These are phyloP conservation scores for Fonsecaea nubica DNA, from an alignment of 2,329 filamentous ascomycete species.

Conservation along the genomic window DNA sequence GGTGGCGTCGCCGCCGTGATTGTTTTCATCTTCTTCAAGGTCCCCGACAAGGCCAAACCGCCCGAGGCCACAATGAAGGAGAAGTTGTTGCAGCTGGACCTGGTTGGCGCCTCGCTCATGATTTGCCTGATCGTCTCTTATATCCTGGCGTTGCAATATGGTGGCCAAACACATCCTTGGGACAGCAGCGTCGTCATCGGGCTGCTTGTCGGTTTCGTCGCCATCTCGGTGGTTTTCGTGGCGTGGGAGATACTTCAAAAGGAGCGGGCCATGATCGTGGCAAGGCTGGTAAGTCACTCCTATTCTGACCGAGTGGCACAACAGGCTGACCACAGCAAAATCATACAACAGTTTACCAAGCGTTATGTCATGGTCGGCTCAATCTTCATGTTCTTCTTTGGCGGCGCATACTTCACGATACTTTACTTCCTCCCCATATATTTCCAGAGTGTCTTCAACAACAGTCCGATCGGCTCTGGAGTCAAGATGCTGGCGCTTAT, in stretches of 20 bases:
- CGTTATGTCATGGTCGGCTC: too few relatives aligned
- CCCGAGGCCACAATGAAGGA: slow-evolving; percentile 42
- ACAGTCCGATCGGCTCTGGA: slow-evolving; percentile 47
- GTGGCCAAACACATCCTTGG: slow-evolving; percentile 49
- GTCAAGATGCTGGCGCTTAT: slow-evolving; percentile 54
- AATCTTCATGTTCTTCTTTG: too few relatives aligned
- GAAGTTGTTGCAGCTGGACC: slow-evolving; percentile 55
- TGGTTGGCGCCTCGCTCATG: slow-evolving; percentile 50
- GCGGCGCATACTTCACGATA: slow-evolving; percentile 44
- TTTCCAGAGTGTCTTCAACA: slow-evolving; percentile 53
- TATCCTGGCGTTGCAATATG: slow-evolving; percentile 57
- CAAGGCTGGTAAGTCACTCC: too few relatives aligned
- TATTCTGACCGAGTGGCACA: slow-evolving; percentile 23
- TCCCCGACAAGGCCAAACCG: slow-evolving; percentile 39
- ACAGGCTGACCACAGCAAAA: too few relatives aligned
- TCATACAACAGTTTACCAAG: too few relatives aligned
- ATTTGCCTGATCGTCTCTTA: slow-evolving; percentile 50
- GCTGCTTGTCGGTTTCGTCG: slow-evolving; percentile 52
- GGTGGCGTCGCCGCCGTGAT: slow-evolving; percentile 41
- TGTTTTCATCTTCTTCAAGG: slow-evolving; percentile 43
- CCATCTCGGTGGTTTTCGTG: slow-evolving; percentile 48
- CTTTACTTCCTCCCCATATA: slow-evolving; percentile 58
- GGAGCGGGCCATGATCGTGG: too few relatives aligned
- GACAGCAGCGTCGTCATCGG: slow-evolving; percentile 52
- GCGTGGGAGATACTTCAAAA: not conserved